phyloP scores from a whole-genome alignment of 208 protist species.

The Blechomonas ayalai region DNA sequence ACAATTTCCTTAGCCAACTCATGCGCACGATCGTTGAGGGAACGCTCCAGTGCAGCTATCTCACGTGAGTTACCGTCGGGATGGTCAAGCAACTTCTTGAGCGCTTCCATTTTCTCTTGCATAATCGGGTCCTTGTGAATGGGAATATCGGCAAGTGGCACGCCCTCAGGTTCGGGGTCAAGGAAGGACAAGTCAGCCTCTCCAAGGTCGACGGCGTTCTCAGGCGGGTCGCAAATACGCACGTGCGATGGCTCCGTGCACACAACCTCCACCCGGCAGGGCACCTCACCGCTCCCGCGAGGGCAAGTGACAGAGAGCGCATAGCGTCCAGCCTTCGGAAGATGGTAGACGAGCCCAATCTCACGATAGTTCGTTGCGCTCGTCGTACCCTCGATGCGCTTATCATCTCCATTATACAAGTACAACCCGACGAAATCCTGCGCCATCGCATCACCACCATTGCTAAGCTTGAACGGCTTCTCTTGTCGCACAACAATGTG shows the following conservation, averaged over 20 bases:
- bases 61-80: slow-evolving; percentile 18
- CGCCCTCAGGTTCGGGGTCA: slow-evolving; percentile 50
- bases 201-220: slow-evolving; percentile 45
- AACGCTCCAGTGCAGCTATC: slow-evolving; percentile 29
- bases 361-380: slow-evolving; percentile 75
- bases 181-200: slow-evolving; percentile 71
- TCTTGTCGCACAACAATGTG: slow-evolving; percentile 67
- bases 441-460: slow-evolving; percentile 34
- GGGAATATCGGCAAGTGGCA: slow-evolving; percentile 46
- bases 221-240: slow-evolving; percentile 52
- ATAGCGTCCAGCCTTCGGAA: slow-evolving; percentile 45
- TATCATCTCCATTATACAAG: slow-evolving; percentile 47
- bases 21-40: slow-evolving; percentile 39
- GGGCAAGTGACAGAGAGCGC: slow-evolving; percentile 56
- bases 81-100: slow-evolving; percentile 29
- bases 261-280: slow-evolving; percentile 57
- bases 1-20: slow-evolving; percentile 24
- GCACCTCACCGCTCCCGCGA: slow-evolving; percentile 30
- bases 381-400: slow-evolving; percentile 30
- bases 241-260: slow-evolving; percentile 53
- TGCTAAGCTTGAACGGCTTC: slow-evolving; percentile 25
- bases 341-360: slow-evolving; percentile 40
- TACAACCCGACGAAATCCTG: slow-evolving; percentile 71
- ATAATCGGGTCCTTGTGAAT: slow-evolving; percentile 48
- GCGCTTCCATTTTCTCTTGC: slow-evolving; percentile 34